phyloP scores from a whole-genome alignment of 2,329 filamentous ascomycete species.

The Botrytis byssoidea region DNA sequence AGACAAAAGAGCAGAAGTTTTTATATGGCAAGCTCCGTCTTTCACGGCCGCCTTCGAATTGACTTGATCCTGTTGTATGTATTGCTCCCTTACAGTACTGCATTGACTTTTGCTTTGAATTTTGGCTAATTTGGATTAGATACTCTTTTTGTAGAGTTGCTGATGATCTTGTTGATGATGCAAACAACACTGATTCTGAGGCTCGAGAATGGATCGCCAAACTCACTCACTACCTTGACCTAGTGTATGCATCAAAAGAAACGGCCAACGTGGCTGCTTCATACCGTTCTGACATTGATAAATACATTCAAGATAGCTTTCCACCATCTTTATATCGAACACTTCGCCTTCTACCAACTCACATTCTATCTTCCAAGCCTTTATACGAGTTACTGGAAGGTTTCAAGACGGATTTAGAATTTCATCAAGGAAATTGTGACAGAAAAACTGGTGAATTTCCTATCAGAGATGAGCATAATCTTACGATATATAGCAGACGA shows the following conservation, averaged over 20 bases:
- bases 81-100: not conserved
- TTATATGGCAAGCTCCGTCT: constrained; percentile 68
- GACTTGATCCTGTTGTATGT: constrained; percentile 63
- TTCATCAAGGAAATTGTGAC: constrained; percentile 39
- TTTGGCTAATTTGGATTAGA: constrained; percentile 38
- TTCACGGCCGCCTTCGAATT: constrained; percentile 64
- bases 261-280: constrained; percentile 29
- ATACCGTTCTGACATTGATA: constrained; percentile 25
- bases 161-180: constrained; percentile 71
- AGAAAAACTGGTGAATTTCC: constrained; percentile 45
- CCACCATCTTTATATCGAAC: constrained; percentile 43
- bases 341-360: constrained; percentile 57
- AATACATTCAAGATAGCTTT: constrained; percentile 32
- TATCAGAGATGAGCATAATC: constrained; percentile 56
- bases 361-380: constrained; percentile 56
- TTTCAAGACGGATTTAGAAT: constrained; percentile 66
- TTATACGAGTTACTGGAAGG: constrained; percentile 64
- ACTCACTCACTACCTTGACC: constrained; percentile 55
- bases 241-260: constrained; percentile 46
- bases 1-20: constrained; percentile 69
- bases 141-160: constrained; percentile 74
- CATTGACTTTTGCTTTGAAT: too few species aligned
- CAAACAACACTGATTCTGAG: constrained; percentile 48
- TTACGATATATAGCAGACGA: constrained; percentile 62
- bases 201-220: constrained; percentile 58